Percentiles rank a stretch among this genome's conserved stretches.
Conservation (phyloP, 225 moss, liverwort and hornwort genomes). For the Sphagnum contortum region DNA sequence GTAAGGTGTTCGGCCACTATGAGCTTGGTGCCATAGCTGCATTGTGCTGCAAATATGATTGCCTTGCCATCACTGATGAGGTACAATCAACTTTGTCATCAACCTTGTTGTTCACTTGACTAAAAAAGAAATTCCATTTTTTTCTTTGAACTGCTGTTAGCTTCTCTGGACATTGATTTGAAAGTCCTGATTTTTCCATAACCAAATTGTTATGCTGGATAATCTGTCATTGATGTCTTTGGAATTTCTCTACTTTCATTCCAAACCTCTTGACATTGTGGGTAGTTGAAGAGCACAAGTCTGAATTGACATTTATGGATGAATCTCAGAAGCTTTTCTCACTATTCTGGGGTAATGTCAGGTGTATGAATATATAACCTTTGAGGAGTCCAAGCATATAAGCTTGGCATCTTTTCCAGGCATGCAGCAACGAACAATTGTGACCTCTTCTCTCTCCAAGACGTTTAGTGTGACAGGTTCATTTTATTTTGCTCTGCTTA, state of each 20-base stretch:
- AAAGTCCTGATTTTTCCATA: too few species aligned
- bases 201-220: too few species aligned
- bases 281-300: too few species aligned
- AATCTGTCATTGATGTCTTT: too few species aligned
- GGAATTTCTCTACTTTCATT: not conserved
- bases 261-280: not conserved
- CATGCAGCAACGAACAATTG: slow-evolving; percentile 80
- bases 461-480: slow-evolving; percentile 88
- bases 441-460: slow-evolving; percentile 93
- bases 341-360: slow-evolving; percentile 15
- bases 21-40: slow-evolving; percentile 68
- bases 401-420: slow-evolving; percentile 74
- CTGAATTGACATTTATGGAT: too few species aligned
- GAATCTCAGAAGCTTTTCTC: too few species aligned
- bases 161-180: too few species aligned
- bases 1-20: slow-evolving; percentile 56
- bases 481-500: too few species aligned
- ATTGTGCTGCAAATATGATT: slow-evolving; percentile 73
- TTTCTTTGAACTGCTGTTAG: too few species aligned
- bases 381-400: slow-evolving; percentile 43
- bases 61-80: slow-evolving; percentile 82
- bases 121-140: too few species aligned
- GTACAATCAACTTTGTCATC: slow-evolving; percentile 12
- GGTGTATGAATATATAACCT: slow-evolving; percentile 85
- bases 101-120: too few species aligned